Conservation (phyloP, 2,329 filamentous ascomycete genomes). For the Monilinia vaccinii-corymbosi region DNA sequence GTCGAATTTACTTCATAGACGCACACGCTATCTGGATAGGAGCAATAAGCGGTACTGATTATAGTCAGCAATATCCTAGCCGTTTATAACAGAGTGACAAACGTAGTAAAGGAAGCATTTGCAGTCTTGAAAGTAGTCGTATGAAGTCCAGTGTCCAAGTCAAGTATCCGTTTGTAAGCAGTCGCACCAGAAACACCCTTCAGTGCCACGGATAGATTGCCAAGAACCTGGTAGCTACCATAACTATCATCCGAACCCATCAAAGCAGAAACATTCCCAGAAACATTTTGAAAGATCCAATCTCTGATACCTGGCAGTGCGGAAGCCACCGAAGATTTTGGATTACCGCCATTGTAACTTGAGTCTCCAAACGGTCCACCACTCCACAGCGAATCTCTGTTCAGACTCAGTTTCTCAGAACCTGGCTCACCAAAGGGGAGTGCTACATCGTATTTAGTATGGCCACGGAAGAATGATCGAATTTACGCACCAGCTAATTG, state of each 20-base stretch:
- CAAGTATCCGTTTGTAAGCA: constrained; percentile 35
- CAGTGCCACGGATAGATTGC: constrained; percentile 36
- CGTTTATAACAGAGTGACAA: not conserved
- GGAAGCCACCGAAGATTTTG: constrained; percentile 28
- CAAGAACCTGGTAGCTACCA: constrained; percentile 39
- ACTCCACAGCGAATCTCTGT: constrained; percentile 41
- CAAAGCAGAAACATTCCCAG: constrained; percentile 27
- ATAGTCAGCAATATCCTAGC: constrained; percentile 27
- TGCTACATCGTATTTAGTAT: constrained; percentile 17
- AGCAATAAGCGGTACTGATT: constrained; percentile 35
- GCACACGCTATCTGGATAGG: constrained; percentile 33
- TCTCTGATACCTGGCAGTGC: constrained; percentile 36
- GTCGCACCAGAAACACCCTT: constrained; percentile 25
- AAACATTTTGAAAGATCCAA: constrained; percentile 40
- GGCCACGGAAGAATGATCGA: too few species aligned
- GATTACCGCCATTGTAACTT: constrained; percentile 39
- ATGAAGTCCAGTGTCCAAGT: constrained; percentile 36
- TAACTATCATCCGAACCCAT: constrained; percentile 35
- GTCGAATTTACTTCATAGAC: constrained; percentile 23
- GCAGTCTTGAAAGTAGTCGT: constrained; percentile 21
- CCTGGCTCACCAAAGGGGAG: constrained; percentile 37
- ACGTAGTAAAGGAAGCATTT: not conserved
- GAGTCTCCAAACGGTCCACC: not conserved
- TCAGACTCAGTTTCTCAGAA: constrained; percentile 34
- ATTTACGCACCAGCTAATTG: constrained; percentile 33